These are phyloP conservation scores for Bryum argenteum DNA, from an alignment of 225 moss, liverwort and hornwort genomes.

Conservation along the genomic window DNA sequence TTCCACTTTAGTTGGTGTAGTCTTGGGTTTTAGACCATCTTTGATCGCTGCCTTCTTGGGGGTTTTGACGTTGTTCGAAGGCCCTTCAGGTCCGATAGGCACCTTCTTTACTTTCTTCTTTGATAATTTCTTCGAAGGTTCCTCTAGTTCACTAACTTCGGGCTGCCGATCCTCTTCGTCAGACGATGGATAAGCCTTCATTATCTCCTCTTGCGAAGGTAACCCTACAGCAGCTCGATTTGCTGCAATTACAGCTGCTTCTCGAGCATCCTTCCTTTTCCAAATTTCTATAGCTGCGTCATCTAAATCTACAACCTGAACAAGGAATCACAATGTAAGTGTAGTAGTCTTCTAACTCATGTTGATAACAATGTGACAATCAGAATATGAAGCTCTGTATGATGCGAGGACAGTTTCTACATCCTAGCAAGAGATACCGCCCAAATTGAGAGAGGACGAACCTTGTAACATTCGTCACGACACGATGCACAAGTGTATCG, in stretches of 20 bases:
- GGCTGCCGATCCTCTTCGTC: slow-evolving; percentile 75
- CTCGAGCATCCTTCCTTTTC: slow-evolving; percentile 85
- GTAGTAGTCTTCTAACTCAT: not conserved
- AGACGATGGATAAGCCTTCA: slow-evolving; percentile 69
- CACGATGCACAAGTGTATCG: slow-evolving; percentile 94
- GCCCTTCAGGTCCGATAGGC: slow-evolving; percentile 34
- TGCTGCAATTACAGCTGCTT: slow-evolving; percentile 64
- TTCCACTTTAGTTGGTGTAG: slow-evolving; percentile 41
- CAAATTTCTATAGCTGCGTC: slow-evolving; percentile 85
- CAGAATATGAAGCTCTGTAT: slow-evolving; percentile 6
- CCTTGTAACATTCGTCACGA: slow-evolving; percentile 93
- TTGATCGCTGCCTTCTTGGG: slow-evolving; percentile 45
- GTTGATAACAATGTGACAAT: not conserved
- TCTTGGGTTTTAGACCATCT: slow-evolving; percentile 46
- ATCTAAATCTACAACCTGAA: slow-evolving; percentile 73
- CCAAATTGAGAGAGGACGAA: slow-evolving; percentile 30
- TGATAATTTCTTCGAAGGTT: slow-evolving; percentile 39
- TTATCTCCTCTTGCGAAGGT: slow-evolving; percentile 69
- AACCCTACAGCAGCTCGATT: slow-evolving; percentile 66
- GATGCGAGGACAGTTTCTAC: not conserved
- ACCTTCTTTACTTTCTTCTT: slow-evolving; percentile 54
- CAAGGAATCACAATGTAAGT: slow-evolving; percentile 18
- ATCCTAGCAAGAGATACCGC: slow-evolving; percentile 5
- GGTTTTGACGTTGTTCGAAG: slow-evolving; percentile 48
- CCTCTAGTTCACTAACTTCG: slow-evolving; percentile 40